A percentile compares a stretch with the other conserved stretches of the same genome.
phyloP scores from a whole-genome alignment of 164 flowering plant genomes.

The Sextonia rubra region DNA sequence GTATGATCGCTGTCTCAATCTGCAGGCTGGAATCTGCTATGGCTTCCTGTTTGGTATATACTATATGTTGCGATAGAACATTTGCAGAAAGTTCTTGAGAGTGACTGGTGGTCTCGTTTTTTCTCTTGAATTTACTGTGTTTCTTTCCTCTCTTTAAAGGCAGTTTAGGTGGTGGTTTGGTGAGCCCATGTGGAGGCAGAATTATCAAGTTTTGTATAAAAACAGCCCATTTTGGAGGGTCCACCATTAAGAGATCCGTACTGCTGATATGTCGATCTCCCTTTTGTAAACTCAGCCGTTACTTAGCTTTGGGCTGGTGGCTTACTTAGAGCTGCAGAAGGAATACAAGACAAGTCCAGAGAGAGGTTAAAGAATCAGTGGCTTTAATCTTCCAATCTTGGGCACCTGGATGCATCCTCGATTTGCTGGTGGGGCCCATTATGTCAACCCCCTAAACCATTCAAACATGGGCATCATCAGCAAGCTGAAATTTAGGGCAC shows the following conservation, averaged over 20 bases:
- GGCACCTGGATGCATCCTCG: background rate
- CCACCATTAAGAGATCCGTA: background rate
- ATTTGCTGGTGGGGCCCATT: no score
- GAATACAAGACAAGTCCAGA: background rate
- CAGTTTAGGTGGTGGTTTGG: background rate
- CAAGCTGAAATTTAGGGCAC: no score
- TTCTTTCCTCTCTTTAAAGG: conserved; percentile 3
- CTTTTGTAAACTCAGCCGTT: background rate
- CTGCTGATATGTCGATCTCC: background rate
- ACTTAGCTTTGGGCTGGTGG: background rate
- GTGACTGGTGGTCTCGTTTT: background rate
- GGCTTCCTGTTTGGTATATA: conserved; percentile 1
- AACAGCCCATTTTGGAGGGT: background rate
- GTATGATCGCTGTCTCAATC: background rate
- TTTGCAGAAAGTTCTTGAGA: background rate
- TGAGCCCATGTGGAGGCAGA: background rate
- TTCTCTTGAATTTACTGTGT: background rate
- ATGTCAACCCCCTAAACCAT: no score
- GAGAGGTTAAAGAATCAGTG: background rate
- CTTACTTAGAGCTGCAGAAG: background rate
- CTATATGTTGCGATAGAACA: background rate
- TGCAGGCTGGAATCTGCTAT: background rate
- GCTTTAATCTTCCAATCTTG: background rate
- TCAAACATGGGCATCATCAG: no score
- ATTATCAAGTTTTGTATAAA: background rate